These are phyloP conservation scores for Coniochaeta sp. DNA, from an alignment of 2,329 filamentous ascomycete genomes.

Conservation along the genomic window DNA sequence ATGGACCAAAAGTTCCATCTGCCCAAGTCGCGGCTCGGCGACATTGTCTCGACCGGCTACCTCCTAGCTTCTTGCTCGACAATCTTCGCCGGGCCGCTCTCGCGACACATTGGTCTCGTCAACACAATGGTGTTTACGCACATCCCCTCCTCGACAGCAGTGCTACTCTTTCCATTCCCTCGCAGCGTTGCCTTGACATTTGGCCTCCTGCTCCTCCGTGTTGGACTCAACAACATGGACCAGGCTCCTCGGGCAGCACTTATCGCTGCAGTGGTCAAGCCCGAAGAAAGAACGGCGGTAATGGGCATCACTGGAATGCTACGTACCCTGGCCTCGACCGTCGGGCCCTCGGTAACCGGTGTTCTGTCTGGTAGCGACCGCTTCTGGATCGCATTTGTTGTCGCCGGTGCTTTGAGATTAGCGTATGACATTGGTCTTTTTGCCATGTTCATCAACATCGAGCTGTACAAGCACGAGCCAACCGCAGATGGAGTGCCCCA, in stretches of 20 bases:
- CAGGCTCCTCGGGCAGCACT: constrained; percentile 60
- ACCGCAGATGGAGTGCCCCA: background rate
- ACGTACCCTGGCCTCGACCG: constrained; percentile 50
- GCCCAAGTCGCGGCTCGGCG: constrained; percentile 50
- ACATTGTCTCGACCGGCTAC: constrained; percentile 47
- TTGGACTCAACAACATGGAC: constrained; percentile 62
- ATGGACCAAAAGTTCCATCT: constrained; percentile 48
- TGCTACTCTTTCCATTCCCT: constrained; percentile 52
- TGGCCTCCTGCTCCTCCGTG: constrained; percentile 48
- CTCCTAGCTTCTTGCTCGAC: constrained; percentile 46
- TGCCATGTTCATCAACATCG: constrained; percentile 52
- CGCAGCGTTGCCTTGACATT: constrained; percentile 42
- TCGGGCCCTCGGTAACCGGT: constrained; percentile 48
- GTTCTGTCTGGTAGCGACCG: constrained; percentile 40
- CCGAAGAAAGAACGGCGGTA: constrained; percentile 60
- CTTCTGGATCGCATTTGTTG: constrained; percentile 58
- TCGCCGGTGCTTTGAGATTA: constrained; percentile 44
- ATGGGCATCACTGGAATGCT: constrained; percentile 61
- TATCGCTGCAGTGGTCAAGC: constrained; percentile 58
- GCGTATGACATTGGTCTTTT: constrained; percentile 53
- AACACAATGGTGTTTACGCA: constrained; percentile 60
- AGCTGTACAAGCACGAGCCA: constrained; percentile 38
- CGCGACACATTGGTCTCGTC: constrained; percentile 51
- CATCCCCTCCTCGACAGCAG: constrained; percentile 54
- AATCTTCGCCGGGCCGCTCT: constrained; percentile 50